Evolutionary conservation across 2,329 filamentous ascomycete species (phyloP), one percentile per base, ranked within the genome.

Genomic region (Alternaria sp.): DNA sequence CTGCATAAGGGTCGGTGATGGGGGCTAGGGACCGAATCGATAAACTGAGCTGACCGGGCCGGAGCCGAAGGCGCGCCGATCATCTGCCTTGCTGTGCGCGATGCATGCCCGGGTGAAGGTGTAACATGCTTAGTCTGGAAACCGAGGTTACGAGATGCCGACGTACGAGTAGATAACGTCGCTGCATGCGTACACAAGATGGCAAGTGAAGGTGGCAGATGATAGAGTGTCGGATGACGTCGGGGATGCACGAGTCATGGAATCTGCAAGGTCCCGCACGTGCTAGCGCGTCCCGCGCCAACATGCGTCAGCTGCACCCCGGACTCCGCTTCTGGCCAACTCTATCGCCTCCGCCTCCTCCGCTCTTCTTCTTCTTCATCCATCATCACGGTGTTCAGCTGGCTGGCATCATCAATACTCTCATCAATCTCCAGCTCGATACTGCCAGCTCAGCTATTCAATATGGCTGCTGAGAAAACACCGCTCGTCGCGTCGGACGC

Each of bases 391-490:
- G 51, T 72, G 69, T 58, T 67, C 71, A 72, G 69, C 69, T 69
- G 71, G 70, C 71, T 74, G 70, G 62, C 66, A 70, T 68, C 59
- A 13, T 32, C 32, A 28, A 40, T 0, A 25, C 9, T 40, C 28
- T 30, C 36, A 52, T 58, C 26, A 32, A 30, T 12, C n/a, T 17
- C 10, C 17, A 47, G 11, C 2, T 1, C 8, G 21, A 12, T 11
- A 12, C 8, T 4, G 54, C 5, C 55, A 51, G 56, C 6, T 23
- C 40, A 40, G 17, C 43, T 28, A 25, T 36, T 28, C 21, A 65
- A 3, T 44, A 75, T 74, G 72, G 63, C 69, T 40, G 36, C 36
- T 19, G 72, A 75, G 58, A 75, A 75, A 47, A 45, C 63, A 28
- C 70, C 65, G 23, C 69, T 72, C 21, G 58, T 74, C 50, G 65